These are phyloP conservation scores for Hevea brasiliensis DNA, from an alignment of 345 rosid genomes.

Conservation along the genomic window DNA sequence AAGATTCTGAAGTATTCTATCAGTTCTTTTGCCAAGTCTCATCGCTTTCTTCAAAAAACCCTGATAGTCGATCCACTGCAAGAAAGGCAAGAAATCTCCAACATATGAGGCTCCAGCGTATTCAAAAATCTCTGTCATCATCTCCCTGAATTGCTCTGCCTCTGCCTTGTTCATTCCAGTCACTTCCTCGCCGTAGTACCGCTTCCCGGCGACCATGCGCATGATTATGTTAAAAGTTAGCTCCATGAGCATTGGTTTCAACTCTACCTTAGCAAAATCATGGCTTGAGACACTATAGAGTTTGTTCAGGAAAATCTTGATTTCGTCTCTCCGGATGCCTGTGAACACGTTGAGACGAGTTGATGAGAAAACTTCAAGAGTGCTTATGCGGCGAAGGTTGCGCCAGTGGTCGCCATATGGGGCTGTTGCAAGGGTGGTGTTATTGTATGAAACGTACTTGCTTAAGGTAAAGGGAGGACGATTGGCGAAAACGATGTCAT, in stretches of 20 bases:
- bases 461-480: neutral
- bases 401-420: constrained; percentile 14
- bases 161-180: neutral
- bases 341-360: neutral
- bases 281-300: neutral
- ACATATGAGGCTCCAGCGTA: constrained; percentile 5
- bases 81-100: constrained; percentile 11
- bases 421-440: neutral
- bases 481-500: neutral
- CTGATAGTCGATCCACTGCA: constrained; percentile 6
- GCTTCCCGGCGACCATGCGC: constrained; percentile 24
- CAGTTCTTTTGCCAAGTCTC: neutral
- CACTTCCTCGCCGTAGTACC: constrained; percentile 15
- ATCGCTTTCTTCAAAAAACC: constrained; percentile 1
- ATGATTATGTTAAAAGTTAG: constrained; percentile 15
- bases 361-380: constrained; percentile 5
- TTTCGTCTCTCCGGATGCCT: constrained; percentile 16
- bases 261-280: neutral
- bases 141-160: constrained; percentile 1
- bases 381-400: neutral
- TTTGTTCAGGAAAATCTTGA: neutral
- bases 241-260: neutral
- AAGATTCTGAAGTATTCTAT: constrained; percentile 13
- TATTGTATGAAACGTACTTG: neutral
- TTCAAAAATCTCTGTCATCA: neutral